Evolutionary conservation across 202 grass and related monocot species (phyloP).

Genomic region (Tripidium arundinaceum): DNA sequence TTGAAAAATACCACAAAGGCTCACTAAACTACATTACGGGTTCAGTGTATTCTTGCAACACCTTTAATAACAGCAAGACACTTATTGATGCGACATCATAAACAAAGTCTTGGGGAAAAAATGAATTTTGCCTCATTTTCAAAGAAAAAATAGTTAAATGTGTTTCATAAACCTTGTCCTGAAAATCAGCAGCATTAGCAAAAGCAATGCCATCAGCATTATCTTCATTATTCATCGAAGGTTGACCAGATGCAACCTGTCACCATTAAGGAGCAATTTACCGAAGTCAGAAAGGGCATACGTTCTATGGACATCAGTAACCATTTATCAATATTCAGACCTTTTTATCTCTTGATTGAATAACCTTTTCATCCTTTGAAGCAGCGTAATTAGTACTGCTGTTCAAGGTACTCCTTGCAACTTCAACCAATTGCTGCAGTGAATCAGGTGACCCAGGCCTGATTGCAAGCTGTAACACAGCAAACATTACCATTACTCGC

Average conservation of each 20-base stretch:
- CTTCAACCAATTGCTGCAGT: constrained; percentile 76
- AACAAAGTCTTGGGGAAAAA: background rate
- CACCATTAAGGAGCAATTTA: constrained; percentile 29
- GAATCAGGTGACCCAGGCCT: constrained; percentile 84
- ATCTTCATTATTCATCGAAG: constrained; percentile 54
- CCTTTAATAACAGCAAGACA: background rate
- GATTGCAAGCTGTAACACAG: constrained; percentile 67
- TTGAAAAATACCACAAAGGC: background rate
- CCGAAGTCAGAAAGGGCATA: background rate
- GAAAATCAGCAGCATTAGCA: constrained; percentile 71
- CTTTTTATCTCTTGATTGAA: constrained; percentile 66
- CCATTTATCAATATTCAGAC: constrained; percentile 36
- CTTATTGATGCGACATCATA: background rate
- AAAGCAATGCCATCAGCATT: constrained; percentile 47
- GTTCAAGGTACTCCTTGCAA: constrained; percentile 57
- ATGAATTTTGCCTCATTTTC: background rate
- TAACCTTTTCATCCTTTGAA: constrained; percentile 78
- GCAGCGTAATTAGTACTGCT: constrained; percentile 36
- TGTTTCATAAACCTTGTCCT: constrained; percentile 65
- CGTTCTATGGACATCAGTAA: constrained; percentile 1
- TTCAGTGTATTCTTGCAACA: background rate
- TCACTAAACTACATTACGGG: background rate
- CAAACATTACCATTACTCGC: background rate
- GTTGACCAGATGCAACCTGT: constrained; percentile 57
- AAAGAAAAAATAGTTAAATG: background rate